Percentiles rank a stretch among this genome's conserved stretches.
Conservation (phyloP, 2,329 filamentous ascomycete species). For the Nannizziopsis arthrosporioides region DNA sequence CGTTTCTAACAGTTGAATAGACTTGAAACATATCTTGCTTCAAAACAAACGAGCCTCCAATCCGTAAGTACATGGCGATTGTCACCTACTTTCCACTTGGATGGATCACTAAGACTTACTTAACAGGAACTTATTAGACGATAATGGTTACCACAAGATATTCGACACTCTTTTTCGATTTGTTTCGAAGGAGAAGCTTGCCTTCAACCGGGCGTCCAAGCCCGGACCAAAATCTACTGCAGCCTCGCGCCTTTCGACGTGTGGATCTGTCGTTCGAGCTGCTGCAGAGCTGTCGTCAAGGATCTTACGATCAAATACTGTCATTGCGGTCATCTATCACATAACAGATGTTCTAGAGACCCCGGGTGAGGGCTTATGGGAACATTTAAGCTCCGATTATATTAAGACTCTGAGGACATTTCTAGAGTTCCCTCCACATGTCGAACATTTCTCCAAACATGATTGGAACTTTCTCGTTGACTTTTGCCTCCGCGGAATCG, state of each 20-base stretch:
- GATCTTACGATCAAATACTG: conserved; percentile 61
- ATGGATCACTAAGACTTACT: conserved; percentile 5
- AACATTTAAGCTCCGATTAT: conserved; percentile 64
- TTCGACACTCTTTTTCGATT: conserved; percentile 70
- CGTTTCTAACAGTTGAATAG: conserved; percentile 20
- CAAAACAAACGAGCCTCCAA: conserved; percentile 38
- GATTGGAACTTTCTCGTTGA: conserved; percentile 58
- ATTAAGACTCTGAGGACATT: conserved; percentile 61
- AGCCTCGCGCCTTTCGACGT: conserved; percentile 51
- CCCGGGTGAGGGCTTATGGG: conserved; percentile 51
- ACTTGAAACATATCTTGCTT: conserved; percentile 46
- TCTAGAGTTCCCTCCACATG: conserved; percentile 61
- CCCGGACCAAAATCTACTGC: conserved; percentile 42
- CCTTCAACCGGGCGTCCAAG: conserved; percentile 46
- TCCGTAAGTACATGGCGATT: conserved; percentile 22
- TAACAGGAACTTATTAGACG: conserved; percentile 43
- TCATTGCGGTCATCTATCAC: conserved; percentile 69
- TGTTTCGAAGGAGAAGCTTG: conserved; percentile 56
- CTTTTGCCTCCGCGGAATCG: conserved; percentile 57
- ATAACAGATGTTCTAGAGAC: conserved; percentile 62
- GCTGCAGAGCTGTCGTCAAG: conserved; percentile 57
- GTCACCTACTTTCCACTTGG: not conserved
- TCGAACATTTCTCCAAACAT: conserved; percentile 60
- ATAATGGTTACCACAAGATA: conserved; percentile 69
- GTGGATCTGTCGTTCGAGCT: conserved; percentile 59